Base-by-base conservation (phyloP, 805 yeast species). In the Candida chauliodis region DNA sequence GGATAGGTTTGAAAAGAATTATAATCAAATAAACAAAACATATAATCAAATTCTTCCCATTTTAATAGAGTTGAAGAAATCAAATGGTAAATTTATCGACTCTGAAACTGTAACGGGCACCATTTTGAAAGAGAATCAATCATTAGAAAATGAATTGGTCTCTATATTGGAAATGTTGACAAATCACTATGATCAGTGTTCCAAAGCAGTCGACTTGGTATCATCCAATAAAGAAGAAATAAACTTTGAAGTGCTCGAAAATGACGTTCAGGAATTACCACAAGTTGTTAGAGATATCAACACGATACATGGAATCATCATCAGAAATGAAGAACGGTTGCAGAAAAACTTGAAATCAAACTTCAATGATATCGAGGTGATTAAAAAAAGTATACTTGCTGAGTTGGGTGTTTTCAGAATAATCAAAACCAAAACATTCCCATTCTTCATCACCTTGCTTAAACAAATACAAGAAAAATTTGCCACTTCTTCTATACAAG, bases 141-240 rank as follows among this genome's bases (percentile, higher is more conserved):
- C 67, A 1, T 52, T 78, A 34, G 95, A 87, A 38, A 69, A 72
- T 41, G 93, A 84, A 37, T 69, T 87, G 58, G 95, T 86, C 1
- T 70, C 74, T 2, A 65, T 83, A 13, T 62, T 90, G 23, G 80
- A 78, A 40, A 77, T 89, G 50, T 63, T 89, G 33, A 82, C 95
- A 8, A 77, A 76, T 38, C 96, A 89, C 60, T 87, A 80, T 50
- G 96, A 89, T 56, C 88, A 85, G 53, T 84, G 95, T 48, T 49
- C 63, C 9, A 61, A 74, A 43, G 84, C 77, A 8, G 51, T 63
- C 2, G 59, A 60, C 4, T 43, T 65, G 5, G 50, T 55, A 16
- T 53, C 61, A n/a, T 51, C 57, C 0, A 32, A 23, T 14, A 23
- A 43, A 5, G 35, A 37, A 3, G 62, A 42, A 37, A 48, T 19